Base-by-base conservation (phyloP, 495 filamentous ascomycete species). In the Neurospora africana region DNA sequence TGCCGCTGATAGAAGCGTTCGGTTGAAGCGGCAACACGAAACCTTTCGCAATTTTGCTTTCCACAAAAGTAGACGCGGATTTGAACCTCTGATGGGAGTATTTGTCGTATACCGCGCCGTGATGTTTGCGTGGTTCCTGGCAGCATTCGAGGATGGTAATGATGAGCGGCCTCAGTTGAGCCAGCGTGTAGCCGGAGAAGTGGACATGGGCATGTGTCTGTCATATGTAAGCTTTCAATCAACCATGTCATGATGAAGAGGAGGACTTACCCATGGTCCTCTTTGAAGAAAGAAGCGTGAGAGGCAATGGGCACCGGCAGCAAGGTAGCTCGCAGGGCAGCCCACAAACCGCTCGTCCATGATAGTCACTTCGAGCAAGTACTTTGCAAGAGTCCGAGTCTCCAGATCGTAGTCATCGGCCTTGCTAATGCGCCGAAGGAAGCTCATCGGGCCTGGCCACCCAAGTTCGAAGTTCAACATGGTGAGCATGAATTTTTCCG, bases 261-360 rank as follows among this genome's bases (percentile, higher is more conserved):
- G 69, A 19, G 10, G 70, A 76, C 92, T 81, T 89, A 97, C 94
- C 95, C 95, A 99, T 72, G 87, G 86, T 73, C 95, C 95, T 83
- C 97, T 97, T 76, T 87, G 87, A 44, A 98, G 81, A 86, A 98
- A 92, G 75, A 93, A 80, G 68, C 95, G 90, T n/a, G 95, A 91
- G 23, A 98, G 85, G 79, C 93, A 97, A 80, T 98, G 96, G 47
- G 95, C 93, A 15, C 93, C 96, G 44, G 96, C 95, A 61, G 96
- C 91, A 35, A 92, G 81, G 81, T 91, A 98, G 85, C 94, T 98
- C 7, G 95, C 91, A 53, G 92, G 91, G 78, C 89, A 92, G 65
- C 90, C 92, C 53, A 99, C 94, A 77, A 98, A 98, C 35, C 95
- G 91, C 84, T 98, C 95, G 81, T 98, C 95, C 93, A 99, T 97